These are phyloP conservation scores for Thelonectria discophora DNA, from an alignment of 2,329 filamentous ascomycete genomes.

Conservation along the genomic window DNA sequence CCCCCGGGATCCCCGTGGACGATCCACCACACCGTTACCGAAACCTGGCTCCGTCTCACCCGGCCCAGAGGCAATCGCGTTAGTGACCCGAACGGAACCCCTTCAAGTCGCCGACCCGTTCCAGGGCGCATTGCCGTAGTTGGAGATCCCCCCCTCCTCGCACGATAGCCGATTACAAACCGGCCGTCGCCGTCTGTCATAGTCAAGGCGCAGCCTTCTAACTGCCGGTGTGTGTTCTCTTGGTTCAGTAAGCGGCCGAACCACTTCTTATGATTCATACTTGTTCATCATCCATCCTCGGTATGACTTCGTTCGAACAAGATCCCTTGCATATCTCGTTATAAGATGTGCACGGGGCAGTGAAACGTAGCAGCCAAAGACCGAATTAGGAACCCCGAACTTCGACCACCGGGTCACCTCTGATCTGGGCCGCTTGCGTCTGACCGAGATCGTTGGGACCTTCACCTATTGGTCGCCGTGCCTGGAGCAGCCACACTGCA, in stretches of 20 bases:
- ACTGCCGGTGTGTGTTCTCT: background rate
- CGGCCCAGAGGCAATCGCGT: background rate
- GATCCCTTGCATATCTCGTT: background rate
- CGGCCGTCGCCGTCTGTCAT: background rate
- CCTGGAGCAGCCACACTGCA: background rate
- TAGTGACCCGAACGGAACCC: no score
- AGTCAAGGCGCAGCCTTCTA: background rate
- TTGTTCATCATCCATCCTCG: background rate
- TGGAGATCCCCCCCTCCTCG: no score
- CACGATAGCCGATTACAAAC: background rate
- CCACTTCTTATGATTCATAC: background rate
- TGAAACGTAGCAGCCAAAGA: slow-evolving; percentile 1
- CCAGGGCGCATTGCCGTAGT: no score
- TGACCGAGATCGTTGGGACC: slow-evolving; percentile 40
- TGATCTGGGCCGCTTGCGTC: slow-evolving; percentile 7
- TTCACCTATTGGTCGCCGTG: slow-evolving; percentile 29
- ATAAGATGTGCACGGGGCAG: background rate
- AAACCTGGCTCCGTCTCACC: no score
- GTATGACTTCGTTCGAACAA: background rate
- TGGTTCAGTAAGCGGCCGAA: background rate
- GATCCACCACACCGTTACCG: background rate
- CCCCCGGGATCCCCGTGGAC: background rate
- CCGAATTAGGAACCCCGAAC: slow-evolving; percentile 16
- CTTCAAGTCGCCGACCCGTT: no score
- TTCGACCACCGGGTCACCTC: slow-evolving; percentile 26